These are phyloP conservation scores for Cyberlindnera mrakii DNA, from an alignment of 805 yeast genomes.

Conservation along the genomic window DNA sequence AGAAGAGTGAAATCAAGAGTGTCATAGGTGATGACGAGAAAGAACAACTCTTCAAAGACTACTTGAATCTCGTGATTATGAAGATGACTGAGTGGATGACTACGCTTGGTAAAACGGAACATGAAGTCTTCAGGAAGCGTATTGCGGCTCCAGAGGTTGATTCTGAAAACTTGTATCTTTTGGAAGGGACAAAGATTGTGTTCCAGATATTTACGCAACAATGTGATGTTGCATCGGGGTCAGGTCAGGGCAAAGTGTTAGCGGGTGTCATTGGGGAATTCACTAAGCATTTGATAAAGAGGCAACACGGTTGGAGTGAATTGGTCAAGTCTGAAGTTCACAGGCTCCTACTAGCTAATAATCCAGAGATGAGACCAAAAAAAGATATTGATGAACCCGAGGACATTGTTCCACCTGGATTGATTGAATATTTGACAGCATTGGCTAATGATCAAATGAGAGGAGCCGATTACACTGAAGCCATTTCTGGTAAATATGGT, in stretches of 20 bases:
- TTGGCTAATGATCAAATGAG: slow-evolving; percentile 79
- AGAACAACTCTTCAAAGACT: slow-evolving; percentile 69
- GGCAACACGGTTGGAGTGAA: slow-evolving; percentile 59
- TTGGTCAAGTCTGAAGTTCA: slow-evolving; percentile 50
- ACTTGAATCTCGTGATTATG: slow-evolving; percentile 58
- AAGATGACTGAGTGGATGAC: slow-evolving; percentile 85
- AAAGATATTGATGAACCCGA: slow-evolving; percentile 32
- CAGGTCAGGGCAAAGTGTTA: slow-evolving; percentile 73
- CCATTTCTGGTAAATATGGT: slow-evolving; percentile 58
- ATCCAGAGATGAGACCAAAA: slow-evolving; percentile 15
- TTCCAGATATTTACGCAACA: slow-evolving; percentile 85
- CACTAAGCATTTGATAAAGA: slow-evolving; percentile 48
- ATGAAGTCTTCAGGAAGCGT: slow-evolving; percentile 56
- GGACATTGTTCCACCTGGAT: slow-evolving; percentile 59
- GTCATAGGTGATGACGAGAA: slow-evolving; percentile 68
- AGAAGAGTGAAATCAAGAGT: slow-evolving; percentile 42
- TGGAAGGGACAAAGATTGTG: slow-evolving; percentile 75
- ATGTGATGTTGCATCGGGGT: slow-evolving; percentile 79
- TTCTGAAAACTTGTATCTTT: slow-evolving; percentile 54
- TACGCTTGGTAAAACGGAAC: slow-evolving; percentile 63
- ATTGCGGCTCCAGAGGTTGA: slow-evolving; percentile 69
- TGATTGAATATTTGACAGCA: slow-evolving; percentile 75
- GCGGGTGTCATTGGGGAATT: slow-evolving; percentile 75
- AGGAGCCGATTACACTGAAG: slow-evolving; percentile 64
- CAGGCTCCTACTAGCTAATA: slow-evolving; percentile 24